Conservation (phyloP, 2,329 filamentous ascomycete genomes). For the Laburnicola sp. region DNA sequence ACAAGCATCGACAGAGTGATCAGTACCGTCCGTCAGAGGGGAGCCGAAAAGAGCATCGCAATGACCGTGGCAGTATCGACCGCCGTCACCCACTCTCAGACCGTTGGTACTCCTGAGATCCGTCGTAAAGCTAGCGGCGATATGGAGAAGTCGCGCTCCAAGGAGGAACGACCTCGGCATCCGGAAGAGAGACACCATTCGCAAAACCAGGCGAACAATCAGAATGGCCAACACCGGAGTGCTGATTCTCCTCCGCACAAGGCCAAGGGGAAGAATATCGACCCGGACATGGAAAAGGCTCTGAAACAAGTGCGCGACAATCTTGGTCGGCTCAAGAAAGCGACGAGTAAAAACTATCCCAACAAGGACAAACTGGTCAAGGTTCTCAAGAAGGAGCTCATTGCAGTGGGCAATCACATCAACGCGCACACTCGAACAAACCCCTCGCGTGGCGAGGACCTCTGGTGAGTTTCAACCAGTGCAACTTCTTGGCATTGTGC, state of each 20-base stretch:
- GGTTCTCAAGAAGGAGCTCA: slow-evolving; percentile 63
- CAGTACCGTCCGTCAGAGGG: slow-evolving; percentile 36
- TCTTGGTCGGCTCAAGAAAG: slow-evolving; percentile 62
- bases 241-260: slow-evolving; percentile 28
- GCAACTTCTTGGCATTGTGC: slow-evolving; percentile 1
- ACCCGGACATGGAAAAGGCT: slow-evolving; percentile 57
- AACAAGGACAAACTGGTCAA: slow-evolving; percentile 64
- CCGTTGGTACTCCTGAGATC: slow-evolving; percentile 50
- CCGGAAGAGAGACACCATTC: slow-evolving; percentile 49
- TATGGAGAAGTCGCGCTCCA: slow-evolving; percentile 24
- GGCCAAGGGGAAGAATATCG: slow-evolving; percentile 26
- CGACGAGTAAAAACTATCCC: slow-evolving; percentile 65
- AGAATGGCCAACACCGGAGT: slow-evolving; percentile 35
- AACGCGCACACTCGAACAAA: slow-evolving; percentile 52
- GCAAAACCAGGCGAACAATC: slow-evolving; percentile 46
- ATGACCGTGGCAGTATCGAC: slow-evolving; percentile 42
- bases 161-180: slow-evolving; percentile 22
- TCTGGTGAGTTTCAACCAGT: slow-evolving; percentile 51
- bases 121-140: slow-evolving; percentile 52
- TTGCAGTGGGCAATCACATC: slow-evolving; percentile 66
- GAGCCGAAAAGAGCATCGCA: slow-evolving; percentile 44
- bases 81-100: slow-evolving; percentile 41
- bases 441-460: slow-evolving; percentile 53
- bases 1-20: slow-evolving; percentile 41
- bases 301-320: slow-evolving; percentile 64